These are phyloP conservation scores for Hypoxylon sp. DNA, from an alignment of 2,329 filamentous ascomycete genomes.

Conservation along the genomic window DNA sequence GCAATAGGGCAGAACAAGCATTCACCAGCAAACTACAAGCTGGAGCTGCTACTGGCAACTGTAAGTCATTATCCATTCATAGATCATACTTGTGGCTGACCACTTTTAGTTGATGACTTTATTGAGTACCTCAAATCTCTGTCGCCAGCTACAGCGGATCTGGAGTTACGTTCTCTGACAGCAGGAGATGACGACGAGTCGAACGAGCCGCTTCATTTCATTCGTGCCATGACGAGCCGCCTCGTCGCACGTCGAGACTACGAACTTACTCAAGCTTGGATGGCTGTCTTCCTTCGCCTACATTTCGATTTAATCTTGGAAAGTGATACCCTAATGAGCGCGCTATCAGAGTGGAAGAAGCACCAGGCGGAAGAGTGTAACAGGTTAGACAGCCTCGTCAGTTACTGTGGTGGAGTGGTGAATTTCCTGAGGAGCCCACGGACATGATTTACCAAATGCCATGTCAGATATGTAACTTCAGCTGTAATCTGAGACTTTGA, in stretches of 20 bases:
- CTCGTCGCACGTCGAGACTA: conserved; percentile 83
- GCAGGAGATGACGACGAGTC: conserved; percentile 62
- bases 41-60: conserved; percentile 70
- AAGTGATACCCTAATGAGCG: conserved; percentile 67
- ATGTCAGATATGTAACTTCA: conserved; percentile 23
- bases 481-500: background rate
- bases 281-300: conserved; percentile 90
- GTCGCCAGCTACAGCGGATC: conserved; percentile 86
- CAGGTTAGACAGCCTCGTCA: conserved; percentile 81
- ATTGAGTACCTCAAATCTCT: conserved; percentile 85
- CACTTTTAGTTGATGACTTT: conserved; percentile 71
- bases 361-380: conserved; percentile 80
- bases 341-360: conserved; percentile 77
- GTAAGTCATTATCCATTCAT: conserved; percentile 61
- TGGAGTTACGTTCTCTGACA: conserved; percentile 87
- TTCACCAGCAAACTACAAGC: conserved; percentile 71
- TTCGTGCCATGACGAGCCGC: conserved; percentile 81
- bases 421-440: conserved; percentile 79
- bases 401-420: conserved; percentile 89
- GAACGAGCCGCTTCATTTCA: conserved; percentile 84
- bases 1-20: conserved; percentile 68
- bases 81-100: conserved; percentile 27
- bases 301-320: conserved; percentile 74
- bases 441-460: conserved; percentile 56
- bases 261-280: conserved; percentile 96